Evolutionary conservation across 495 filamentous ascomycete species (phyloP).

Genomic region (Pyrenula massariospora): DNA sequence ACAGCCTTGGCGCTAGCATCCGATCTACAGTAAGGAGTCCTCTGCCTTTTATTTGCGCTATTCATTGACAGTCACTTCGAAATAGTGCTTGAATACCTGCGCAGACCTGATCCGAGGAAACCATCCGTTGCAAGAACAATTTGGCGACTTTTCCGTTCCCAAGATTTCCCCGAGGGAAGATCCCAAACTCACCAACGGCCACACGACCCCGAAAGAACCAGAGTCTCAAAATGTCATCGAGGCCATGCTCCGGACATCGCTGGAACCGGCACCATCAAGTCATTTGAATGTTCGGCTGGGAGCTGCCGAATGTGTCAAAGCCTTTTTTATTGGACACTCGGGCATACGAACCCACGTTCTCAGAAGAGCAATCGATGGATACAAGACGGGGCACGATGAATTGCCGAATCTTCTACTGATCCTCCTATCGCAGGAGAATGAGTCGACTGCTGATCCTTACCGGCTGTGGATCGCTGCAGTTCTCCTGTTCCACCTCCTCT

Average conservation of each 20-base stretch:
- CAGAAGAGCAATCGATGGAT: conserved; percentile 76
- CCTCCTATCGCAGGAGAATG: conserved; percentile 49
- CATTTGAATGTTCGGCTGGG: conserved; percentile 73
- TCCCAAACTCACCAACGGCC: conserved; percentile 27
- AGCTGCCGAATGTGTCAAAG: conserved; percentile 80
- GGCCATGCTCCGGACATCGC: conserved; percentile 74
- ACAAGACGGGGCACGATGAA: conserved; percentile 64
- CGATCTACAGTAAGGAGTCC: no score
- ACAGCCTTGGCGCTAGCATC: conserved; percentile 59
- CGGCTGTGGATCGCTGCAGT: conserved; percentile 83
- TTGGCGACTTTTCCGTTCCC: conserved; percentile 71
- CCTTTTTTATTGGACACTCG: conserved; percentile 72
- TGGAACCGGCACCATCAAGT: conserved; percentile 52
- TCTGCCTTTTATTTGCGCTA: no score
- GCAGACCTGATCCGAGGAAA: conserved; percentile 85
- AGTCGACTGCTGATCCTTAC: conserved; percentile 67
- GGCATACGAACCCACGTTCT: conserved; percentile 78
- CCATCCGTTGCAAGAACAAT: conserved; percentile 64
- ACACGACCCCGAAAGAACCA: conserved; percentile 31
- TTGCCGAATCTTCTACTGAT: conserved; percentile 86
- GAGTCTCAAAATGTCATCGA: conserved; percentile 78
- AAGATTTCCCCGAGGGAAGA: conserved; percentile 14
- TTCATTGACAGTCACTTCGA: no score
- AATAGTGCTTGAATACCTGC: conserved; percentile 74
- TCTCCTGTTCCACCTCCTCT: conserved; percentile 82